Evolutionary conservation across 2,329 filamentous ascomycete genomes (phyloP).

Genomic region (Sphaerulina vaccinii): DNA sequence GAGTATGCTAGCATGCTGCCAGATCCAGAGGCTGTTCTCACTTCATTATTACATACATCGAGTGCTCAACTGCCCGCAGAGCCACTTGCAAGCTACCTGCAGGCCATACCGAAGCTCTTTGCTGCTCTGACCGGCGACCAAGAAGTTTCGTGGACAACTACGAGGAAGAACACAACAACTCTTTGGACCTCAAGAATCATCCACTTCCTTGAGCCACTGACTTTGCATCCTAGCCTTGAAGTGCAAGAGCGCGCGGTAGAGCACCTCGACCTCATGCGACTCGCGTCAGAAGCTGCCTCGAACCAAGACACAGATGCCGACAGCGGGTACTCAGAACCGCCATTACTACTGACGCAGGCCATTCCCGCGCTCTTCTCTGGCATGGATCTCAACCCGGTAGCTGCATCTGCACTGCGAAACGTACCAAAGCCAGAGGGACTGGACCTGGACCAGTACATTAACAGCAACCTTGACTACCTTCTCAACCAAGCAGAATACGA

Average conservation of each 20-base stretch:
- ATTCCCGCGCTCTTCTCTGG: constrained; percentile 85
- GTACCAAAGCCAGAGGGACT: constrained; percentile 76
- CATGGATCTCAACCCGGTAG: constrained; percentile 88
- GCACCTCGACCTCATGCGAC: constrained; percentile 82
- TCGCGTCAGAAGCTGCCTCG: constrained; percentile 77
- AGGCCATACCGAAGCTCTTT: constrained; percentile 84
- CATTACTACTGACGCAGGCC: constrained; percentile 82
- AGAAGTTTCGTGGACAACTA: constrained; percentile 65
- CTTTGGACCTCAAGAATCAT: constrained; percentile 79
- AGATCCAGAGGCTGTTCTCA: constrained; percentile 69
- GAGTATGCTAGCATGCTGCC: constrained; percentile 77
- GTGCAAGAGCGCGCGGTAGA: constrained; percentile 94
- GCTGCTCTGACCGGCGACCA: constrained; percentile 67
- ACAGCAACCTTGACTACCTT: constrained; percentile 67
- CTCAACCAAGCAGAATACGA: constrained; percentile 55
- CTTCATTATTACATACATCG: constrained; percentile 68
- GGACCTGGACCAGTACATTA: constrained; percentile 79
- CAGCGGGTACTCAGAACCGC: constrained; percentile 70
- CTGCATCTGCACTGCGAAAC: constrained; percentile 75
- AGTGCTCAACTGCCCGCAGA: constrained; percentile 59
- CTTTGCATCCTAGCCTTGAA: constrained; percentile 80
- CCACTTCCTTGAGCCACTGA: constrained; percentile 75
- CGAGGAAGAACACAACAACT: constrained; percentile 70
- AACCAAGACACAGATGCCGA: constrained; percentile 59
- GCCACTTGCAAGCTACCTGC: constrained; percentile 75